Evolutionary conservation across 495 filamentous ascomycete genomes (phyloP), one percentile per base, ranked within the genome.

Genomic region (Penicillium pancosmium): DNA sequence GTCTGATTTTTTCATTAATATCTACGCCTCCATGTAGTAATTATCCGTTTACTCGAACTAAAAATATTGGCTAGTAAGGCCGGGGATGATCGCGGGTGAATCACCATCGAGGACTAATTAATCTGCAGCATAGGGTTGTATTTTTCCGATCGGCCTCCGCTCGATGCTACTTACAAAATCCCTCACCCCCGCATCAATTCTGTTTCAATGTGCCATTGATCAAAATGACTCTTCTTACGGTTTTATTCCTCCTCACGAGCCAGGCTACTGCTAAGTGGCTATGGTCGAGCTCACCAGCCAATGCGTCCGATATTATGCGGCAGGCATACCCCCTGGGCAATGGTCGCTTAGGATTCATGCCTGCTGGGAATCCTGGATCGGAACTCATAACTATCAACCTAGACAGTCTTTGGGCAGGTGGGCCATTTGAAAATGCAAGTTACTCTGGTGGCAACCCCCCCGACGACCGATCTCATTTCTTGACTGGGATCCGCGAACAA

Each of bases 371-470:
- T 2, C 60, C 73, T 7, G 73, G 69, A 7, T 50, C 63, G 1
- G 78, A 80, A 52, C 72, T 64, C 12, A 44, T 80, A 23, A 76
- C 70, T 43, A 52, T 80, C 33, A 81, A 80, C 43, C 59, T 77
- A n/a, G 78, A 81, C 56, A 71, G 65, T 13, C 54, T 81, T 5
- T 81, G 77, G 77, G 67, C 71, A 25, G 78, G 76, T 6, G 78
- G 78, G 1, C 78, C 78, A 0, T 80, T 80, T 44, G 67, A 75
- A 49, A 53, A 60, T 13, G 27, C 64, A 70, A 67, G 46, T 13
- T 82, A 82, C 52, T 64, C 63, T 4, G 80, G 80, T 19, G 79
- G 80, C 7, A 82, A 82, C 52, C 79, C 80, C 11, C 53, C 68
- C 15, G 57, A 65, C 11, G 67, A 69, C 25, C 61, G 63, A 23